Base-by-base conservation (phyloP, 2,329 filamentous ascomycete species). In the Claviceps digitariae region DNA sequence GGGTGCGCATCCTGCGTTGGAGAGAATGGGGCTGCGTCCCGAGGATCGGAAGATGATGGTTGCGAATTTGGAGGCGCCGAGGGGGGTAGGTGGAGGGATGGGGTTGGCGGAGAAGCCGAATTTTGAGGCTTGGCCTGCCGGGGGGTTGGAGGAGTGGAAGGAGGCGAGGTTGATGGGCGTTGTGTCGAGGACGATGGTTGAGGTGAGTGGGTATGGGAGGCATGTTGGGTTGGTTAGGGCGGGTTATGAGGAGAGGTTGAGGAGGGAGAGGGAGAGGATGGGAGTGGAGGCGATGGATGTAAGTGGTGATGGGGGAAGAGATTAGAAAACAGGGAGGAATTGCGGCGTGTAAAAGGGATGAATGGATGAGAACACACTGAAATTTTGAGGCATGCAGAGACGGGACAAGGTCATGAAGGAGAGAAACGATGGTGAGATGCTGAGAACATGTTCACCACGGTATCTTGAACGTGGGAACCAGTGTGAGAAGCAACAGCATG, bases 41-140 rank as follows among this genome's bases (percentile, higher is more conserved):
- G 23, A 38, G 9, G 56, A 60, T 29, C 27, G 50, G 46, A 58
- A 54, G 5, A 34, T 10, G 43, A 69, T 70, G 62, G 55, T 69
- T 12, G 49, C 43, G 40, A 66, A 63, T 54, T 64, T 69, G 61
- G 58, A 62, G 31, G 60, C 59, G 20, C 56, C 52, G 15, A 34
- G 20, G 48, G 48, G 44, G 48, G 2, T 29, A 10, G 20, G n/a
- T 2, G 23, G 15, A 13, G 44, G 41, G 1, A 4, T 17, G 25
- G 29, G 25, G 15, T 15, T 51, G 36, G 43, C 48, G 9, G 29
- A 5, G 12, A 15, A 15, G 41, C 48, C 52, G 9, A 45, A 51
- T 27, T 51, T 54, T 2, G 36, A 50, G 13, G 25, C 36, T 8
- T 52, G 53, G 53, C 36, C 38, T n/a, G 40, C 20, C 1, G 6